Percentiles rank a stretch among this genome's conserved stretches.
Evolutionary conservation across 768 basidiomycete genomes (phyloP).

Genomic region (Heimioporus sp.): DNA sequence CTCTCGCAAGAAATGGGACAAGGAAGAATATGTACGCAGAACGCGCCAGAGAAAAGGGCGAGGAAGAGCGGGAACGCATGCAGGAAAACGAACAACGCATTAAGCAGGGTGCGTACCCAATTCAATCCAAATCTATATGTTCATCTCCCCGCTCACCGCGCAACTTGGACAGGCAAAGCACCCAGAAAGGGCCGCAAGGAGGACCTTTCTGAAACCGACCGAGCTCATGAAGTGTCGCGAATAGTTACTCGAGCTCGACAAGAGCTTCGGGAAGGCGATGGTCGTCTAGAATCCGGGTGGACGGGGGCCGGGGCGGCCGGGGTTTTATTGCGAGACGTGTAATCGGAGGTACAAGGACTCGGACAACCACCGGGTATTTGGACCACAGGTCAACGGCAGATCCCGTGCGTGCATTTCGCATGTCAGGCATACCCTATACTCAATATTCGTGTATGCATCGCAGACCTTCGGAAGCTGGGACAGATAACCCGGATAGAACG

Average conservation of each 20-base stretch:
- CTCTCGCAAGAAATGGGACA: conserved; percentile 92
- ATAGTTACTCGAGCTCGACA: conserved; percentile 81
- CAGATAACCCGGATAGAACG: conserved; percentile 91
- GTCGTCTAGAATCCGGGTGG: conserved; percentile 85
- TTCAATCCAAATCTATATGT: no score
- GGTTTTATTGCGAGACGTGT: conserved; percentile 93
- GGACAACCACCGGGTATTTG: conserved; percentile 87
- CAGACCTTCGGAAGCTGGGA: conserved; percentile 89
- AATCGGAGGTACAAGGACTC: conserved; percentile 91
- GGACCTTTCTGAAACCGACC: conserved; percentile 91
- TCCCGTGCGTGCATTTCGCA: conserved; percentile 62
- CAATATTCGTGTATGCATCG: neutral
- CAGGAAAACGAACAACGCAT: conserved; percentile 80
- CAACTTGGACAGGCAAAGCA: conserved; percentile 72
- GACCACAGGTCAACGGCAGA: conserved; percentile 95
- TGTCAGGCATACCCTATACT: neutral
- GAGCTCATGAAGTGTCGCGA: conserved; percentile 91
- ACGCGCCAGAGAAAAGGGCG: conserved; percentile 76
- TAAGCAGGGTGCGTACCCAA: conserved; percentile 63
- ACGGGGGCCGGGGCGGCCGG: conserved; percentile 85
- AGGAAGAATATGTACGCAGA: conserved; percentile 88
- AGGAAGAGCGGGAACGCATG: conserved; percentile 79
- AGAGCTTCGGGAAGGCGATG: conserved; percentile 93
- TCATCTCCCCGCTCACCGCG: neutral
- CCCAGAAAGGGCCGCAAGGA: conserved; percentile 62